Percentiles rank a stretch among this genome's conserved stretches.
Evolutionary conservation across 106 monocot species (phyloP).

Genomic region (Alisma plantagoaquatica): DNA sequence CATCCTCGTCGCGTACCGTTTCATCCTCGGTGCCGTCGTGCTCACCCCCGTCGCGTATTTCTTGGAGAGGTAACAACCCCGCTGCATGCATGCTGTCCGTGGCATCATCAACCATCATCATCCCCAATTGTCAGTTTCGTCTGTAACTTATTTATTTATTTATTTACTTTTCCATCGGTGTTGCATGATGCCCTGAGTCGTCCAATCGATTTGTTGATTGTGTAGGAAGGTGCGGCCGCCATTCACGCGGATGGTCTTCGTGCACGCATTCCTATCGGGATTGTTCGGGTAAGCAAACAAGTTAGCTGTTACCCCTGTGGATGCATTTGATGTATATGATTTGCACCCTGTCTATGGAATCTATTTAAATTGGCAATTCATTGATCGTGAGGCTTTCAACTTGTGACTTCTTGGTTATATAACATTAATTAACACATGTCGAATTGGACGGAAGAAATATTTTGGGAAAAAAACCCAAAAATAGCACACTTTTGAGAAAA

Average conservation of each 20-base stretch:
- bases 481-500: no score
- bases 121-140: neutral
- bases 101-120: neutral
- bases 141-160: neutral
- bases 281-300: constrained; percentile 48
- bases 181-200: neutral
- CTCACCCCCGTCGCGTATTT: constrained; percentile 54
- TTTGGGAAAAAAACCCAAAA: no score
- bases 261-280: constrained; percentile 47
- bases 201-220: constrained; percentile 4
- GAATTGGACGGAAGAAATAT: no score
- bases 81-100: neutral
- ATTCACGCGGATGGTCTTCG: constrained; percentile 56
- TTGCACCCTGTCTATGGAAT: no score
- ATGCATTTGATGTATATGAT: neutral
- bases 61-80: constrained; percentile 29
- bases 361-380: no score
- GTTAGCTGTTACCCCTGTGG: neutral
- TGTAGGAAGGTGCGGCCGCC: constrained; percentile 50
- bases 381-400: no score
- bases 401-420: no score
- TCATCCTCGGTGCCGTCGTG: constrained; percentile 39
- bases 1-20: constrained; percentile 48
- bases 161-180: neutral
- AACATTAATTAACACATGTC: no score